Evolutionary conservation across 768 basidiomycete genomes (phyloP).

Genomic region (Trametes sanguinea): DNA sequence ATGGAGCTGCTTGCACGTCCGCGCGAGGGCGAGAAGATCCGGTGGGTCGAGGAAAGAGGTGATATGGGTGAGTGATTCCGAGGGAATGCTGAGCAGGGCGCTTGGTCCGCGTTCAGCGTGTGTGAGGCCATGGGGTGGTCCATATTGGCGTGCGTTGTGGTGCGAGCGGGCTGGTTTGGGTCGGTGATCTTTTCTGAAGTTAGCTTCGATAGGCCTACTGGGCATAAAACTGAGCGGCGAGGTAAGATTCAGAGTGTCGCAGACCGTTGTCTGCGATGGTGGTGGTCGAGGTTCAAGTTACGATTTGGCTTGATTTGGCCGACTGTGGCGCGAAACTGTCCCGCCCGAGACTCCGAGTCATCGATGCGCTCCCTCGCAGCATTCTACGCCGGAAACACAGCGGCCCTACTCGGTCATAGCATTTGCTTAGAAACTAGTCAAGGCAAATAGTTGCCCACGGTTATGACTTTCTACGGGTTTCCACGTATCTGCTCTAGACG

Average conservation of each 20-base stretch:
- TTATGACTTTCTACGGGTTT: too few relatives aligned
- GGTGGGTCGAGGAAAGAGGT: slow-evolving; percentile 71
- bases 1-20: slow-evolving; percentile 53
- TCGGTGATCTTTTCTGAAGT: slow-evolving; percentile 40
- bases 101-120: slow-evolving; percentile 21
- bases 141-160: slow-evolving; percentile 47
- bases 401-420: too few relatives aligned
- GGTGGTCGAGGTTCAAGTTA: slow-evolving; percentile 28
- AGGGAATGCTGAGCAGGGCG: slow-evolving; percentile 54
- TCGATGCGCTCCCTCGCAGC: slow-evolving; percentile 5
- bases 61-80: slow-evolving; percentile 75
- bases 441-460: too few relatives aligned
- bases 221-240: slow-evolving; percentile 60
- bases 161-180: slow-evolving; percentile 34
- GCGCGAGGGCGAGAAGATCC: slow-evolving; percentile 57
- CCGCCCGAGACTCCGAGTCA: slow-evolving; percentile 1
- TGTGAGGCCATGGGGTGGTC: slow-evolving; percentile 38
- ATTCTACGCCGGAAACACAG: too few relatives aligned
- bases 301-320: slow-evolving; percentile 22
- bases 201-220: slow-evolving; percentile 49
- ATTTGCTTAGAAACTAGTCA: too few relatives aligned
- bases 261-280: slow-evolving; percentile 36
- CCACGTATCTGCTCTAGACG: too few relatives aligned
- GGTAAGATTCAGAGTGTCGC: slow-evolving; percentile 22
- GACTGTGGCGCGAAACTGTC: slow-evolving; percentile 9